Conservation (phyloP, 495 filamentous ascomycete genomes). For the Durotheca rogersii region DNA sequence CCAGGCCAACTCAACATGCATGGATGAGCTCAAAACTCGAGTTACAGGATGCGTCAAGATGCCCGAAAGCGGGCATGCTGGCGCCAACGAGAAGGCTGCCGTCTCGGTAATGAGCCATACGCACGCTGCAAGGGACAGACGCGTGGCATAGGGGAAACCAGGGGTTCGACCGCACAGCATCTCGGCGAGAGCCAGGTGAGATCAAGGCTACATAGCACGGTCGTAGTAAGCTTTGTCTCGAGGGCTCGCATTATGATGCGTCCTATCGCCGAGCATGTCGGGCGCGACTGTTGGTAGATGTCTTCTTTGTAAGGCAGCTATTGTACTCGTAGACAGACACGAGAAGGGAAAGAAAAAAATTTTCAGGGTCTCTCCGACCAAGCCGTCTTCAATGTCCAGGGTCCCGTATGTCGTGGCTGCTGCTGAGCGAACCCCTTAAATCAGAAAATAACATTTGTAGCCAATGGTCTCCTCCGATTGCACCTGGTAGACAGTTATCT, state of each 20-base stretch:
- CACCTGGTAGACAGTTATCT: no score
- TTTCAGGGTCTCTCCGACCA: constrained; percentile 6
- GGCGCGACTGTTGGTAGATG: constrained; percentile 22
- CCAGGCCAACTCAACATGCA: constrained; percentile 31
- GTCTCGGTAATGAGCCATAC: constrained; percentile 29
- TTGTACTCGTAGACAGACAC: constrained; percentile 19
- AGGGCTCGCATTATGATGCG: constrained; percentile 20
- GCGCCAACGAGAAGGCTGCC: constrained; percentile 21
- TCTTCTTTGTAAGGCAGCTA: constrained; percentile 10
- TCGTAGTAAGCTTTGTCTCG: constrained; percentile 1
- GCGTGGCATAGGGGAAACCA: constrained; percentile 24
- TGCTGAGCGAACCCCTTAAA: constrained; percentile 16
- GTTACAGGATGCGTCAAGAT: constrained; percentile 24
- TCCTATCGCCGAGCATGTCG: constrained; percentile 26
- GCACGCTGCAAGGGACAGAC: constrained; percentile 41
- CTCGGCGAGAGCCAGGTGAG: constrained; percentile 25
- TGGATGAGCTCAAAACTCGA: constrained; percentile 26
- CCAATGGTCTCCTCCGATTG: constrained; percentile 21
- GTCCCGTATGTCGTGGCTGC: constrained; percentile 19
- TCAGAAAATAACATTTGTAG: neutral
- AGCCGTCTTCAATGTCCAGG: constrained; percentile 11
- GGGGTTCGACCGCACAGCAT: constrained; percentile 23
- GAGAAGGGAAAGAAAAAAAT: constrained; percentile 14
- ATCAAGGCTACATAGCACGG: constrained; percentile 1
- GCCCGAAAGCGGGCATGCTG: constrained; percentile 27